Conservation (phyloP, 1,284 basidiomycete species). For the Peniophora sp. region DNA sequence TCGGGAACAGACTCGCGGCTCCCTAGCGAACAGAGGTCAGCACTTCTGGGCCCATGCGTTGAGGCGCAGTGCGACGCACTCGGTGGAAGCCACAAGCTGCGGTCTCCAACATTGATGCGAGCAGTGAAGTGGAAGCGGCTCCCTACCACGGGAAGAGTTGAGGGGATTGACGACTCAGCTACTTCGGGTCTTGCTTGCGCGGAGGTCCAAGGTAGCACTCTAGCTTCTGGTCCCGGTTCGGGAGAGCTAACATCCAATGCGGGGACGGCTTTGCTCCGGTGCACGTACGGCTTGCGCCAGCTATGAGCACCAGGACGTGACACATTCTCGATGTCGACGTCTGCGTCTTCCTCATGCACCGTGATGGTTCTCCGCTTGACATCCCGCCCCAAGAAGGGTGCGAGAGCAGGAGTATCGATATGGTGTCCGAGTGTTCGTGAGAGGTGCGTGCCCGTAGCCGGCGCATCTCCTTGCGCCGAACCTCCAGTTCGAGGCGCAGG, state of each 20-base stretch:
- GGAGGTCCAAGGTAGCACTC: conserved; percentile 3
- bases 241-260: conserved; percentile 21
- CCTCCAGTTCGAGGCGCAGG: not conserved
- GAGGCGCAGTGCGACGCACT: conserved; percentile 27
- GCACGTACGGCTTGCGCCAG: conserved; percentile 36
- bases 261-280: conserved; percentile 34
- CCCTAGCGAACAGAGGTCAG: conserved; percentile 24
- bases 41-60: conserved; percentile 5
- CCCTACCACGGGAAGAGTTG: conserved; percentile 13
- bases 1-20: conserved; percentile 26
- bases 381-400: conserved; percentile 58
- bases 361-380: conserved; percentile 49
- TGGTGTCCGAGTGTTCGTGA: conserved; percentile 61
- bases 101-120: conserved; percentile 53
- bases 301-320: conserved; percentile 1
- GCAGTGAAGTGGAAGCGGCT: conserved; percentile 64
- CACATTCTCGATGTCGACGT: conserved; percentile 33
- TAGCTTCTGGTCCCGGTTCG: conserved; percentile 4
- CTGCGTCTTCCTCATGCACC: conserved; percentile 35
- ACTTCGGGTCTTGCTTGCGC: too few relatives aligned
- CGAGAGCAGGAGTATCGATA: conserved; percentile 61
- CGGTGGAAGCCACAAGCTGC: conserved; percentile 51
- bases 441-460: conserved; percentile 31
- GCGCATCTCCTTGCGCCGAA: conserved; percentile 4
- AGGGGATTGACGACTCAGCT: too few relatives aligned